Evolutionary conservation across 495 filamentous ascomycete species (phyloP), one percentile per base, ranked within the genome.

Genomic region (Lentithecium fluviatile): DNA sequence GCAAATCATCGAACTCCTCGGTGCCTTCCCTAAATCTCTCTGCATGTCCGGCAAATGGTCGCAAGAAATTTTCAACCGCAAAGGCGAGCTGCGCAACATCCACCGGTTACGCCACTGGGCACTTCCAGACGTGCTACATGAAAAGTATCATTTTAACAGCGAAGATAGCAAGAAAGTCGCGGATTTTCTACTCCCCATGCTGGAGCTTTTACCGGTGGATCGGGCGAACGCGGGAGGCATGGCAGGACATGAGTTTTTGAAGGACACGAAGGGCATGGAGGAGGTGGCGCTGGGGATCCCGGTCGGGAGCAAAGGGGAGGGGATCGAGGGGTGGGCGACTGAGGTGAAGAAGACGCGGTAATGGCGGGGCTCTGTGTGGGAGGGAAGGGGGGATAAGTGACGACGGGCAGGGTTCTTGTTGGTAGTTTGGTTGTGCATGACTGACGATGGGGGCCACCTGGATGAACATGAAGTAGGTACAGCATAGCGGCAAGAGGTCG

Each of bases 31-130:
- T 45, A 94, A 94, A 69, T 87, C 89, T 2, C 84, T 97, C 24
- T 96, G 88, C 70, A 80, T 94, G 45, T 85, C 87, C 0, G 94
- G 94, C 40, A 96, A 96, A 75, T 99, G 94, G 94, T 91, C 87
- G 7, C 93, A 97, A 73, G 95, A 97, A 71, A 99, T 99, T 64
- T 99, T 99, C 80, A 96, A 95, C 72, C 85, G 94, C 65, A 96
- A 96, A 73, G 94, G 94, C 56, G 94, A 99, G 71, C 84, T 99
- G 2, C 88, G 95, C 40, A 97, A 99, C 74, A 99, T 99, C 72
- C 94, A 97, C 75, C 84, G 94, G 48, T 80, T 99, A 45, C 89
- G 95, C 11, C 94, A 97, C 75, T 99, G 94, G 94, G 91, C 92
- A 0, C 79, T 99, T 12, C 87, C 91, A 1, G 95, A 97, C 64